These are phyloP conservation scores for Proliferodiscus dingleyae DNA, from an alignment of 2,329 filamentous ascomycete genomes.

Conservation along the genomic window DNA sequence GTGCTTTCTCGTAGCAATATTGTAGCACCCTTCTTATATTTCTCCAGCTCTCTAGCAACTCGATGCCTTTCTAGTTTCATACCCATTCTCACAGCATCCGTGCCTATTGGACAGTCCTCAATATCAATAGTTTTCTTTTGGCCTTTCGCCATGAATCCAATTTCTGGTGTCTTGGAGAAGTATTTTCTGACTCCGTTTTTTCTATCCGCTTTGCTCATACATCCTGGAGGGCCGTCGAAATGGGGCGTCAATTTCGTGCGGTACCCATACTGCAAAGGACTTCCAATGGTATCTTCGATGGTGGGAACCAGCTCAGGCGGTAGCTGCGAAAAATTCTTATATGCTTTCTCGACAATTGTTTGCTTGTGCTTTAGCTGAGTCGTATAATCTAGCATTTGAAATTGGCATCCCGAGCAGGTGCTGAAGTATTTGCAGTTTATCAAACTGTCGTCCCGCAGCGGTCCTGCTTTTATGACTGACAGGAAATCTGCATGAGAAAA, in stretches of 20 bases:
- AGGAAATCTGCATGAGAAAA: slow-evolving; percentile 81
- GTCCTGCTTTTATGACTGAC: slow-evolving; percentile 67
- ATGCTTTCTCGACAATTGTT: slow-evolving; percentile 85
- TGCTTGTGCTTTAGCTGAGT: slow-evolving; percentile 84
- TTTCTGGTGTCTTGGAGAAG: slow-evolving; percentile 65
- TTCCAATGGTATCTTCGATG: slow-evolving; percentile 80
- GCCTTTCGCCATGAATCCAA: slow-evolving; percentile 91
- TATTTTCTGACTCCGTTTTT: slow-evolving; percentile 48
- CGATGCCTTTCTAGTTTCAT: slow-evolving; percentile 74
- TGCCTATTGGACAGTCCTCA: slow-evolving; percentile 95
- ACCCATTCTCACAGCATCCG: slow-evolving; percentile 74
- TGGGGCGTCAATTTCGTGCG: slow-evolving; percentile 96
- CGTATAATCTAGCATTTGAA: slow-evolving; percentile 90
- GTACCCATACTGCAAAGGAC: slow-evolving; percentile 87
- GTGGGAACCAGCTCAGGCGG: slow-evolving; percentile 68
- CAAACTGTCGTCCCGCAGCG: slow-evolving; percentile 69
- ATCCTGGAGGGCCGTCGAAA: slow-evolving; percentile 71
- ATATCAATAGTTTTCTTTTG: slow-evolving; percentile 79
- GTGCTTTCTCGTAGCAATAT: slow-evolving; percentile 86
- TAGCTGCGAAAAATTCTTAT: slow-evolving; percentile 82
- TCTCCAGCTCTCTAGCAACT: slow-evolving; percentile 63
- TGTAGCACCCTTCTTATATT: slow-evolving; percentile 79
- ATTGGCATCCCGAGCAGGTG: slow-evolving; percentile 86
- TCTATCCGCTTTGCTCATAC: slow-evolving; percentile 41
- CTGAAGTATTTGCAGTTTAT: slow-evolving; percentile 83